Evolutionary conservation across 2,329 filamentous ascomycete genomes (phyloP).

Genomic region (Ascochyta lentis): DNA sequence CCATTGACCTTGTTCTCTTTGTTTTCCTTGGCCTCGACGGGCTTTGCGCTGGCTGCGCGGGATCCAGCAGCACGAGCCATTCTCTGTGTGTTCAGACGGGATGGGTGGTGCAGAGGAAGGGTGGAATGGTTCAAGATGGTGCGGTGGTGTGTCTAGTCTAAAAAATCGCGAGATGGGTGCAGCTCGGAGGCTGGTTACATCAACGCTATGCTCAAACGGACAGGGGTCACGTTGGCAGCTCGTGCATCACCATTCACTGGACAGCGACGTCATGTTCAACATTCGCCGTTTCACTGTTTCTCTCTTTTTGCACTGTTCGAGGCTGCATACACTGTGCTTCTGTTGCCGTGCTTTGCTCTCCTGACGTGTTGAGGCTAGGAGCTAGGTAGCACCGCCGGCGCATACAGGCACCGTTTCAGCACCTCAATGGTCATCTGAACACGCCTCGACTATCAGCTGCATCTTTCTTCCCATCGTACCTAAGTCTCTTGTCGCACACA

Average conservation of each 20-base stretch:
- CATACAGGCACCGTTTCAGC: conserved; percentile 16
- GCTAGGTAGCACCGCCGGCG: conserved; percentile 1
- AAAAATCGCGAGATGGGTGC: conserved; percentile 22
- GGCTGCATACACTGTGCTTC: neutral
- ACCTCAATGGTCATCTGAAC: conserved; percentile 28
- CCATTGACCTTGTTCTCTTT: conserved; percentile 33
- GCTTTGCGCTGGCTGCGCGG: conserved; percentile 38
- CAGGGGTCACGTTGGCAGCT: conserved; percentile 16
- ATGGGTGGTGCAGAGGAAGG: conserved; percentile 23
- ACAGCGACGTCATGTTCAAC: neutral
- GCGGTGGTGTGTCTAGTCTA: conserved; percentile 36
- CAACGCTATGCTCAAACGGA: conserved; percentile 15
- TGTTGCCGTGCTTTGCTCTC: neutral
- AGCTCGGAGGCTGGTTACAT: conserved; percentile 13
- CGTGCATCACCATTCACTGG: conserved; percentile 10
- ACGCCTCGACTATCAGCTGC: conserved; percentile 8
- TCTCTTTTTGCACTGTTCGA: neutral
- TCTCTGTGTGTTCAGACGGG: conserved; percentile 19
- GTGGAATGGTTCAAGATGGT: conserved; percentile 20
- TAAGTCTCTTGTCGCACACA: neutral
- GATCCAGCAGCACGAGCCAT: conserved; percentile 41
- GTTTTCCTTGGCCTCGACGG: conserved; percentile 33
- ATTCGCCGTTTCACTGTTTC: neutral
- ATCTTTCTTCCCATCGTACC: conserved; percentile 8
- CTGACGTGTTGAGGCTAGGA: neutral